These are phyloP conservation scores for Suillus tomentosus DNA, from an alignment of 768 basidiomycete species.

Conservation along the genomic window DNA sequence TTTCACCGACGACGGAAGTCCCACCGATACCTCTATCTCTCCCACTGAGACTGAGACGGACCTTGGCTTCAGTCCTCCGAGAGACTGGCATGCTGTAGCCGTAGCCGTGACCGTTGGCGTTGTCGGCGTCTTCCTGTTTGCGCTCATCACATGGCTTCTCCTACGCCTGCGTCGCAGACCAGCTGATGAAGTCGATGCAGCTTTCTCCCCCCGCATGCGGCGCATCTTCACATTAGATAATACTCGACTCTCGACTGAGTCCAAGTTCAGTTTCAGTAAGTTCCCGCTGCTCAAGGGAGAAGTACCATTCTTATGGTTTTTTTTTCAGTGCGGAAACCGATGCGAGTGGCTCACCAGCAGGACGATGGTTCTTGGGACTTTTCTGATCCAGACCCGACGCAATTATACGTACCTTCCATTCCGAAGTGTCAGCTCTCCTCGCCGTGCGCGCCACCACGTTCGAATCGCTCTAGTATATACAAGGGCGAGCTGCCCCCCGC, in stretches of 20 bases:
- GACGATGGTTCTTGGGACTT: constrained; percentile 32
- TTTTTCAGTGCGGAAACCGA: constrained; percentile 26
- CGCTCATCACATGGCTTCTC: constrained; percentile 29
- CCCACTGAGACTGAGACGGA: constrained; percentile 11
- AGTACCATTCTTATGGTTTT: neutral
- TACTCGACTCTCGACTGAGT: constrained; percentile 26
- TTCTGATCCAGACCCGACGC: constrained; percentile 27
- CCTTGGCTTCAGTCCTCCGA: constrained; percentile 20
- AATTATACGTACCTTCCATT: constrained; percentile 8
- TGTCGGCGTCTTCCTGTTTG: constrained; percentile 27
- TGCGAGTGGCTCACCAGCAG: constrained; percentile 24
- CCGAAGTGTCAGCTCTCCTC: neutral
- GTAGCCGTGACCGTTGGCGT: constrained; percentile 28
- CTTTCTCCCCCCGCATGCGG: neutral
- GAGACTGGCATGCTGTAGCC: constrained; percentile 21
- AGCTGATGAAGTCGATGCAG: neutral
- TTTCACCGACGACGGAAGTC: constrained; percentile 12
- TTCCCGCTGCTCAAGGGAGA: neutral
- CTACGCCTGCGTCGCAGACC: constrained; percentile 25
- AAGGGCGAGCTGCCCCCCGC: constrained; percentile 25
- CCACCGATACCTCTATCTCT: constrained; percentile 10
- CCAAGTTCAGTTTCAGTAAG: constrained; percentile 32
- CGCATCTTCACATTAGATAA: constrained; percentile 15
- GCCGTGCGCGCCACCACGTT: constrained; percentile 13
- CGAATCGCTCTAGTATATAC: constrained; percentile 18